These are phyloP conservation scores for Aaosphaeria arxii DNA, from an alignment of 2,329 filamentous ascomycete genomes.

Conservation along the genomic window DNA sequence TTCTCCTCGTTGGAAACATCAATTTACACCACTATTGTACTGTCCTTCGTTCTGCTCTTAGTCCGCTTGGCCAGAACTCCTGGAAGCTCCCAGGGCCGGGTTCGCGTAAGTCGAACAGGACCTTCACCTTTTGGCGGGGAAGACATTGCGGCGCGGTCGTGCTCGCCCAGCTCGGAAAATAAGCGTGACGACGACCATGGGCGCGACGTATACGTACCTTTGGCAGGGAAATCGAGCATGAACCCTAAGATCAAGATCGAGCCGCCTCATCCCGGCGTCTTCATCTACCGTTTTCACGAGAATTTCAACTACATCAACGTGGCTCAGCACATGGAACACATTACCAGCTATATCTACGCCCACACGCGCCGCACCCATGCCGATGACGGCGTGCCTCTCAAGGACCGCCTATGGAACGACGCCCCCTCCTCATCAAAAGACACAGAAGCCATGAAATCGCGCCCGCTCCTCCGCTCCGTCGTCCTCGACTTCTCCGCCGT, in stretches of 20 bases:
- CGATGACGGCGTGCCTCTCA: constrained; percentile 15
- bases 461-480: constrained; percentile 53
- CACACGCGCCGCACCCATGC: constrained; percentile 18
- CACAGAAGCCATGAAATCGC: constrained; percentile 9
- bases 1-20: constrained; percentile 84
- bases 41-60: constrained; percentile 73
- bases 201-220: constrained; percentile 19
- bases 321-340: constrained; percentile 75
- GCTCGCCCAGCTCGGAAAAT: neutral
- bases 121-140: neutral
- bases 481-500: constrained; percentile 57
- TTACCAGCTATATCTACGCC: constrained; percentile 65
- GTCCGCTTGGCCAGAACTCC: constrained; percentile 54
- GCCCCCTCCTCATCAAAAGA: constrained; percentile 36
- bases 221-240: constrained; percentile 56
- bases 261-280: constrained; percentile 75
- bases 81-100: constrained; percentile 19
- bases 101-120: constrained; percentile 1
- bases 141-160: neutral
- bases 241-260: constrained; percentile 52
- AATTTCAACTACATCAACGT: constrained; percentile 94
- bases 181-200: neutral
- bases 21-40: constrained; percentile 77
- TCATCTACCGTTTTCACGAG: constrained; percentile 91
- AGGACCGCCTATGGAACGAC: constrained; percentile 57